phyloP scores from a whole-genome alignment of 306 rosid species.

The Lathyrus sativus region DNA sequence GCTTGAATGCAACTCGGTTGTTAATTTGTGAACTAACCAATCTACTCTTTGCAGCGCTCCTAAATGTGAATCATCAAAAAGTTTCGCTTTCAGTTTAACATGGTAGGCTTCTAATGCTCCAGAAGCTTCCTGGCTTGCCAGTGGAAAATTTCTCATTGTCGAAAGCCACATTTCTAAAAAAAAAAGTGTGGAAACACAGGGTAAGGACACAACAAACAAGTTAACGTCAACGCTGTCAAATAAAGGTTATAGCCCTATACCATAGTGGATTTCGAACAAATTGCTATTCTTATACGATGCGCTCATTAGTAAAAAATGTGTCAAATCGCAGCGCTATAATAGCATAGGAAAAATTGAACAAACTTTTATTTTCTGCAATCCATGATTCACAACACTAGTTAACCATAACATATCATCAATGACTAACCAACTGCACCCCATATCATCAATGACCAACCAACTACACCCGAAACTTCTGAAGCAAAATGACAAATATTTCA shows the following conservation, averaged over 20 bases:
- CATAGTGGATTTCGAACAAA: too few relatives aligned
- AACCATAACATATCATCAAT: conserved; percentile 19
- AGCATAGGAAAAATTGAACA: too few relatives aligned
- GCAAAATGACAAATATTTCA: conserved; percentile 18
- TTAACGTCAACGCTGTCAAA: too few relatives aligned
- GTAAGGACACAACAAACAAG: not conserved
- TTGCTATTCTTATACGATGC: too few relatives aligned
- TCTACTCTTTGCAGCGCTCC: conserved; percentile 96
- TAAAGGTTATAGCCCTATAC: too few relatives aligned
- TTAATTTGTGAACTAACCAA: conserved; percentile 92
- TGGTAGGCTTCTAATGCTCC: conserved; percentile 94
- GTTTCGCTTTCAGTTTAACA: conserved; percentile 80
- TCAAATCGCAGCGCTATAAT: too few relatives aligned
- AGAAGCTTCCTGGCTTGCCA: conserved; percentile 95
- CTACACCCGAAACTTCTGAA: not conserved
- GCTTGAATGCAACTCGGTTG: conserved; percentile 90
- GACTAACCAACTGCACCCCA: not conserved
- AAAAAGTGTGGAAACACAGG: not conserved
- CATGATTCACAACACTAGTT: too few relatives aligned
- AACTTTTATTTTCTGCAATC: too few relatives aligned
- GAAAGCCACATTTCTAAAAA: conserved; percentile 93
- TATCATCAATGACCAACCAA: too few relatives aligned
- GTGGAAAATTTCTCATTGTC: conserved; percentile 66
- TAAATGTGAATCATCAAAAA: conserved; percentile 92
- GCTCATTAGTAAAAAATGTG: too few relatives aligned